A percentile compares a stretch with the other conserved stretches of the same genome.
Conservation (phyloP, 23 red algal species). For the Chondrus crispus region DNA sequence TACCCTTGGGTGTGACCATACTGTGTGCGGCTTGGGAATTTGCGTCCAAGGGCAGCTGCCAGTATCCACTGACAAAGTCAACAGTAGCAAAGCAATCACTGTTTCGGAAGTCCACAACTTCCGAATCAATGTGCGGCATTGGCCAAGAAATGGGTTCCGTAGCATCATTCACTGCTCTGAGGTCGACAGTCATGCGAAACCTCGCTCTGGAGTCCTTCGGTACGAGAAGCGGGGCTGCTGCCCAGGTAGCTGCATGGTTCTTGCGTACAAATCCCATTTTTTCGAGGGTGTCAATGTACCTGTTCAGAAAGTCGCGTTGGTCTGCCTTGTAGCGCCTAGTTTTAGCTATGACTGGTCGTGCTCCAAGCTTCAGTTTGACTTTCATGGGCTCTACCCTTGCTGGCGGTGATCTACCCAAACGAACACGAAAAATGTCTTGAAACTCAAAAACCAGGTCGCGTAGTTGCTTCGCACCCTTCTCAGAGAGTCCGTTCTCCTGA, state of each 20-base stretch:
- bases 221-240: conserved; percentile 10
- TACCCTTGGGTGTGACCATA: background rate
- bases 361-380: background rate
- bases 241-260: background rate
- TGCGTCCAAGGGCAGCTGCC: background rate
- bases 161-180: background rate
- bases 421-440: background rate
- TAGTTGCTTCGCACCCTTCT: background rate
- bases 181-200: background rate
- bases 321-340: background rate
- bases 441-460: background rate
- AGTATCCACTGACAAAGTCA: background rate
- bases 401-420: background rate
- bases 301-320: background rate
- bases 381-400: background rate
- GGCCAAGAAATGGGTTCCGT: background rate
- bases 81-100: background rate
- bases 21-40: background rate
- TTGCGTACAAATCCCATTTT: background rate
- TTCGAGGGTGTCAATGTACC: background rate
- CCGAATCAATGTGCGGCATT: background rate
- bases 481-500: background rate
- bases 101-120: background rate
- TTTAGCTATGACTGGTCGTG: background rate
- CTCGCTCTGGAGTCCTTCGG: background rate